Evolutionary conservation across 108 stramenopile species (phyloP), one percentile per base, ranked within the genome.

Genomic region (Ochromonas danica): DNA sequence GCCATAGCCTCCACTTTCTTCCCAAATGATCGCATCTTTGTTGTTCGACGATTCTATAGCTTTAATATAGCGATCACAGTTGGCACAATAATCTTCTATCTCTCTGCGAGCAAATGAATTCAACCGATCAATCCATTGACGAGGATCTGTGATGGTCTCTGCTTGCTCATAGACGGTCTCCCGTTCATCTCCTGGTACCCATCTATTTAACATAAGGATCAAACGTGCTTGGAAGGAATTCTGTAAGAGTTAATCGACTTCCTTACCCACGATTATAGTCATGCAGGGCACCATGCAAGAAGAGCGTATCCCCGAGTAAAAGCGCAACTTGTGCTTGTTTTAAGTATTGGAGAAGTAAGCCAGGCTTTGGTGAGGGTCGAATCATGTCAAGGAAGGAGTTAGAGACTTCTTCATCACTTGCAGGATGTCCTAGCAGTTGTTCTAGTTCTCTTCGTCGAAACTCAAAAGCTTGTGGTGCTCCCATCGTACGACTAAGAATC

Each of bases 401-500:
- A 28, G 51, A 6, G 51, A 75, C 72, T 35, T 10, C 31, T 14
- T 75, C 72, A 33, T 75, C 72, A 31, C 6, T 3, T 33, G 45
- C 3, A 6, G 14, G n/a, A 17, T 14, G 40, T 3, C 72, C 72
- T 42, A 42, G 41, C 27, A 57, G 6, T 51, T 51, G 45, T 25
- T 75, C n/a, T 33, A 75, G 38, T 42, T 75, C 72, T 14, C 38
- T 27, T 27, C 72, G 36, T 27, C 72, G 14, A 25, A 6, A 60
- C 38, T 75, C 72, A 33, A 42, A 75, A 17, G 72, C 3, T 14
- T 14, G 30, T 17, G 72, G 72, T 39, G 72, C 3, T 17, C 72
- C 72, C 72, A 75, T 75, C n/a, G 72, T 75, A 25, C 6, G 3
- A 6, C 10, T 33, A 6, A 75, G 41, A 42, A 75, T 75, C 72